A percentile compares a stretch with the other conserved stretches of the same genome.
phyloP scores from a whole-genome alignment of 768 basidiomycete species.

The Kwoniella bestiolae region DNA sequence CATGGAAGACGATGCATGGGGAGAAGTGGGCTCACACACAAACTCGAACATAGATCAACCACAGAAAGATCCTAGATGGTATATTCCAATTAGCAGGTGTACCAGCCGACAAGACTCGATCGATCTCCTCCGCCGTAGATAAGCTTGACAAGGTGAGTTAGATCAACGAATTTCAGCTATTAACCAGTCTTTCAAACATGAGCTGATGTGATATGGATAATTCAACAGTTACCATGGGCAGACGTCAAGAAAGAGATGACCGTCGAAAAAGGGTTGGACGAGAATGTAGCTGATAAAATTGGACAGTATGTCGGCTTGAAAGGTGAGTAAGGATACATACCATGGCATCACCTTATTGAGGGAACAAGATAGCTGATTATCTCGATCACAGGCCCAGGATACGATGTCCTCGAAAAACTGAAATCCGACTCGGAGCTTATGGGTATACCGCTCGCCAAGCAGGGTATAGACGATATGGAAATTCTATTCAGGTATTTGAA shows the following conservation, averaged over 20 bases:
- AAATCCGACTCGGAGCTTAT: slow-evolving; percentile 68
- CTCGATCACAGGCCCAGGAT: slow-evolving; percentile 65
- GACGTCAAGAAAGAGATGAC: slow-evolving; percentile 98
- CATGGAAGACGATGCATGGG: too few relatives aligned
- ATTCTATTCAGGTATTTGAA: slow-evolving; percentile 79
- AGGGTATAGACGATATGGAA: slow-evolving; percentile 84
- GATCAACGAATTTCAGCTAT: background rate
- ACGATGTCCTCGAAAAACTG: slow-evolving; percentile 73
- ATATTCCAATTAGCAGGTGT: slow-evolving; percentile 97
- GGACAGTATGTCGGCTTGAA: slow-evolving; percentile 96
- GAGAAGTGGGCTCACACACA: background rate
- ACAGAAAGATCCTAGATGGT: slow-evolving; percentile 95
- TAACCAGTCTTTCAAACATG: background rate
- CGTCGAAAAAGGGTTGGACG: slow-evolving; percentile 85
- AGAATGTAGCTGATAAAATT: slow-evolving; percentile 83
- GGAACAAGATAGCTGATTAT: background rate
- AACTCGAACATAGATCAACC: slow-evolving; percentile 70
- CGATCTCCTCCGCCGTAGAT: slow-evolving; percentile 95
- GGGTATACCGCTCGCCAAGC: slow-evolving; percentile 73
- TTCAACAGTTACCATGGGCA: slow-evolving; percentile 76
- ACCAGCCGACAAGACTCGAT: slow-evolving; percentile 80
- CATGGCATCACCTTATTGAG: background rate
- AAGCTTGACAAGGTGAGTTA: slow-evolving; percentile 88
- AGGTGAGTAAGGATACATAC: slow-evolving; percentile 62
- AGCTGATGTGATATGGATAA: background rate